phyloP scores from a whole-genome alignment of 352 stramenopile genomes.

The Globisporangium cederbergense region DNA sequence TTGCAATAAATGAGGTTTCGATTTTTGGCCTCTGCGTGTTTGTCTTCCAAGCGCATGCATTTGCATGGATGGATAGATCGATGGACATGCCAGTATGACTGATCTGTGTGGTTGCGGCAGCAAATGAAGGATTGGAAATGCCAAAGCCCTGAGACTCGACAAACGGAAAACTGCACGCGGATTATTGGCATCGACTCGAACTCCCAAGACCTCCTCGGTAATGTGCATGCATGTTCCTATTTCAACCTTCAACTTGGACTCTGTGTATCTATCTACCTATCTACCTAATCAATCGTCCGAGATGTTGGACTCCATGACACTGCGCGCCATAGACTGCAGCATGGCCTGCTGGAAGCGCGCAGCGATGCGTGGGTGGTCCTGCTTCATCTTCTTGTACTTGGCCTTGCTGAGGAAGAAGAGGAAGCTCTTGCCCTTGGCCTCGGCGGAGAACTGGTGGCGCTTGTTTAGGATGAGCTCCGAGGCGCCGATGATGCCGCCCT shows the following conservation, averaged over 20 bases:
- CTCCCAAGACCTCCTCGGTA: constrained; percentile 2
- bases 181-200: constrained; percentile 7
- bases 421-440: constrained; percentile 58
- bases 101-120: neutral
- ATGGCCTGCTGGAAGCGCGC: constrained; percentile 83
- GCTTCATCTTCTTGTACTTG: constrained; percentile 71
- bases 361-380: constrained; percentile 57
- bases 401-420: constrained; percentile 81
- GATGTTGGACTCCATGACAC: constrained; percentile 83
- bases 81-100: neutral
- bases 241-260: neutral
- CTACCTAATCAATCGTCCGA: constrained; percentile 46
- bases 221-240: neutral
- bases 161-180: constrained; percentile 5
- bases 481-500: constrained; percentile 74
- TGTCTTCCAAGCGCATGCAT: neutral
- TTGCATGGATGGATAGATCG: neutral
- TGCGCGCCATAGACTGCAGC: constrained; percentile 81
- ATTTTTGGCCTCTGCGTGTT: neutral
- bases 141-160: neutral
- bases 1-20: constrained; percentile 30
- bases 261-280: constrained; percentile 3
- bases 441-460: constrained; percentile 78
- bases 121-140: neutral
- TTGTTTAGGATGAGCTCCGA: constrained; percentile 81